These are phyloP conservation scores for Tulasnella sp. DNA, from an alignment of 768 basidiomycete genomes.

Conservation along the genomic window DNA sequence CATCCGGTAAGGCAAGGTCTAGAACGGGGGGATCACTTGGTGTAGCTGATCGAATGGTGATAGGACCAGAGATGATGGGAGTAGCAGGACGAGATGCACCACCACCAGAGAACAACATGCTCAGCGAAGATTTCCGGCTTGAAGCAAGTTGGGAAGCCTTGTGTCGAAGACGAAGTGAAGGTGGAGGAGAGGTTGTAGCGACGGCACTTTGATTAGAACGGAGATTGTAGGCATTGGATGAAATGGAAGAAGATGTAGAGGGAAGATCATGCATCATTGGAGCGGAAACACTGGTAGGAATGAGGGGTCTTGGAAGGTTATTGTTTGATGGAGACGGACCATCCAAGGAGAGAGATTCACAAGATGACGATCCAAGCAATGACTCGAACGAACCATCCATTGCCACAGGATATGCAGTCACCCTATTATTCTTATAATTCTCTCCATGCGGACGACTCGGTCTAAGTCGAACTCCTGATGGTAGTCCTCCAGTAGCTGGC, in stretches of 20 bases:
- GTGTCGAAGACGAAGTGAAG: constrained; percentile 2
- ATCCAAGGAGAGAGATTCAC: no score
- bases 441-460: no score
- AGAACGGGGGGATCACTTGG: constrained; percentile 7
- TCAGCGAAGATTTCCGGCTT: constrained; percentile 7
- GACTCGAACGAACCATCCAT: no score
- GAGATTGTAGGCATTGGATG: constrained; percentile 14
- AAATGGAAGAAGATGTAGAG: constrained; percentile 16
- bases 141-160: constrained; percentile 8
- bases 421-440: no score
- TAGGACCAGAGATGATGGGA: constrained; percentile 6
- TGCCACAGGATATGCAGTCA: no score
- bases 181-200: background rate
- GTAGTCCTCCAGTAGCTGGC: no score
- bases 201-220: background rate
- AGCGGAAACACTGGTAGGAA: background rate
- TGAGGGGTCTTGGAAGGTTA: no score
- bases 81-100: constrained; percentile 9
- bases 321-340: no score
- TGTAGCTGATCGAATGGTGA: constrained; percentile 5
- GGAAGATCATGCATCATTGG: constrained; percentile 4
- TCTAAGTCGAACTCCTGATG: no score
- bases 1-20: constrained; percentile 2
- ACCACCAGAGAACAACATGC: constrained; percentile 8
- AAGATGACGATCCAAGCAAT: no score